These are phyloP conservation scores for Russula virescens DNA, from an alignment of 768 basidiomycete genomes.

Conservation along the genomic window DNA sequence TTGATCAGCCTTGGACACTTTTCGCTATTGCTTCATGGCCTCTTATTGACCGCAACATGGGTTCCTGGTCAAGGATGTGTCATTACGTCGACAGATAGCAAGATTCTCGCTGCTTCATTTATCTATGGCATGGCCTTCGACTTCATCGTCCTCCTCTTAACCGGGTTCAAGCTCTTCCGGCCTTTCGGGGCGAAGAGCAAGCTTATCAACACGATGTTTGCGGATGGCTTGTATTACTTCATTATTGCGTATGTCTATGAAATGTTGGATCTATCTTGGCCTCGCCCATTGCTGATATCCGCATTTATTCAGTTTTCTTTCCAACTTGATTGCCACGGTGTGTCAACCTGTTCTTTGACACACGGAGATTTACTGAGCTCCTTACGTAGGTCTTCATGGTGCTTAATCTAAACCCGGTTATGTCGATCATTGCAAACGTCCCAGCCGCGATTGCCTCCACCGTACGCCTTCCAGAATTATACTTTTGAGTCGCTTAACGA, in stretches of 20 bases:
- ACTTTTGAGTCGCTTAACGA: neutral
- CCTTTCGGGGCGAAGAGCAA: conserved; percentile 34
- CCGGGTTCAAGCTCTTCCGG: conserved; percentile 50
- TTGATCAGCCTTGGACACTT: conserved; percentile 63
- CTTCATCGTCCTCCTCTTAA: conserved; percentile 52
- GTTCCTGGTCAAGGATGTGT: conserved; percentile 44
- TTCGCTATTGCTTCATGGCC: conserved; percentile 64
- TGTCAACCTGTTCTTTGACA: neutral
- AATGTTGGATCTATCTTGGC: conserved; percentile 8
- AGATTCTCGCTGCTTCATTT: conserved; percentile 60
- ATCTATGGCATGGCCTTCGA: conserved; percentile 77
- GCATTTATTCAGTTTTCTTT: conserved; percentile 32
- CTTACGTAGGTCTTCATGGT: conserved; percentile 60
- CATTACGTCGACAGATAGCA: conserved; percentile 57
- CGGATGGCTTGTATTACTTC: conserved; percentile 70
- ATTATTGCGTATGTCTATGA: conserved; percentile 54
- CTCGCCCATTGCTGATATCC: conserved; percentile 26
- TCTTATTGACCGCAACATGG: conserved; percentile 56
- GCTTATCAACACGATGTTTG: conserved; percentile 59
- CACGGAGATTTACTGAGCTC: neutral
- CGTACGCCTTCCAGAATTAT: neutral
- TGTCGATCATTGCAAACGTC: conserved; percentile 62
- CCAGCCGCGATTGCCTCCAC: conserved; percentile 41
- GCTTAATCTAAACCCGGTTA: conserved; percentile 56
- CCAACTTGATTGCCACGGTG: conserved; percentile 38